These are phyloP conservation scores for Jackrogersella minutella DNA, from an alignment of 495 filamentous ascomycete species.

Conservation along the genomic window DNA sequence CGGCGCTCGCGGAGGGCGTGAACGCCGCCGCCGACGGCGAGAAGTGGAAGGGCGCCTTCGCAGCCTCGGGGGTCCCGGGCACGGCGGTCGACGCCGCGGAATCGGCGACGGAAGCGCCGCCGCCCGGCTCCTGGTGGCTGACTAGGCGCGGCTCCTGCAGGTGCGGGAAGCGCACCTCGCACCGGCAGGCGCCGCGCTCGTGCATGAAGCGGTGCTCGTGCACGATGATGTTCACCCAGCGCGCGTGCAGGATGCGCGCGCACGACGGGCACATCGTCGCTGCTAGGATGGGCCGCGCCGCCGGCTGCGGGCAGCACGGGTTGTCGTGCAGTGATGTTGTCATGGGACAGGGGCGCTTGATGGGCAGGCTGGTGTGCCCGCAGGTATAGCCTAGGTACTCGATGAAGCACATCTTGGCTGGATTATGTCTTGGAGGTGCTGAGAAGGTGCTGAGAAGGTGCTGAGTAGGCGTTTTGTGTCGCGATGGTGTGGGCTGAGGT, in stretches of 20 bases:
- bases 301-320: slow-evolving; percentile 44
- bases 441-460: no score
- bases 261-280: slow-evolving; percentile 51
- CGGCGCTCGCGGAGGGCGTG: no score
- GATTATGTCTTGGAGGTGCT: background rate
- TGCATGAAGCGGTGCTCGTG: slow-evolving; percentile 59
- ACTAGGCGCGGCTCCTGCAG: slow-evolving; percentile 44
- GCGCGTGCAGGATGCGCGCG: slow-evolving; percentile 49
- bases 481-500: no score
- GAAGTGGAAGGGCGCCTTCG: background rate
- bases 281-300: slow-evolving; percentile 40
- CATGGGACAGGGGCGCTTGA: slow-evolving; percentile 52
- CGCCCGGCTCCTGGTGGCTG: background rate
- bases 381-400: slow-evolving; percentile 56
- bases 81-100: no score
- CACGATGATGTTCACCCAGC: slow-evolving; percentile 51
- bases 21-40: background rate
- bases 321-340: slow-evolving; percentile 48
- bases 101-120: background rate
- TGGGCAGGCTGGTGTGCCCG: slow-evolving; percentile 49
- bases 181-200: slow-evolving; percentile 54
- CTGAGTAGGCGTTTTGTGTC: background rate
- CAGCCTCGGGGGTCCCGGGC: no score
- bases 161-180: slow-evolving; percentile 49
- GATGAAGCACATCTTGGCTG: slow-evolving; percentile 51